A percentile compares a stretch with the other conserved stretches of the same genome.
These are phyloP conservation scores for Knoxia roxburghii DNA, from an alignment of 257 asterid genomes.

Conservation along the genomic window DNA sequence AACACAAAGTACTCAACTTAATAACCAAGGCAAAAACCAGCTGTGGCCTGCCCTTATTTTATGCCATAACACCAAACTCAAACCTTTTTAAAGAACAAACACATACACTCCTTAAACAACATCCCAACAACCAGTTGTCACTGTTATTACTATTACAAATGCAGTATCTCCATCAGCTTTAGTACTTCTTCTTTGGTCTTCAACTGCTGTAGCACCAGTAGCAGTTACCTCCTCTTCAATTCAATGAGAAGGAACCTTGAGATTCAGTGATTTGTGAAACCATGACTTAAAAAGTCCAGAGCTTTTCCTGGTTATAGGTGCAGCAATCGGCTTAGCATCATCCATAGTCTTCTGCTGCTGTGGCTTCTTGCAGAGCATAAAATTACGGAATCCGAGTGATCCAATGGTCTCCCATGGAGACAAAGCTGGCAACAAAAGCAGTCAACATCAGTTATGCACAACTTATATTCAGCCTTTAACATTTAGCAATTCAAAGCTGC, in stretches of 20 bases:
- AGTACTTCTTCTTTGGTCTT: too few relatives aligned
- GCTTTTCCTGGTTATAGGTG: conserved; percentile 34
- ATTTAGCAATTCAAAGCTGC: too few relatives aligned
- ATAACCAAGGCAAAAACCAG: neutral
- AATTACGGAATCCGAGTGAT: conserved; percentile 68
- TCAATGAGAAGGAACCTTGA: conserved; percentile 65
- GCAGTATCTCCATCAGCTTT: too few relatives aligned
- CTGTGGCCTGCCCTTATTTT: neutral
- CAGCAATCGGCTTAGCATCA: conserved; percentile 25
- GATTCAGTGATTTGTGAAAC: conserved; percentile 66
- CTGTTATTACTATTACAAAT: too few relatives aligned
- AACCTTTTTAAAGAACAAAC: neutral
- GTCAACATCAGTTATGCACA: neutral
- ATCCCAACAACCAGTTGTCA: neutral
- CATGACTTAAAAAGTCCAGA: conserved; percentile 65
- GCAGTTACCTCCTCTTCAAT: too few relatives aligned
- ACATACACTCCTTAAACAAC: neutral
- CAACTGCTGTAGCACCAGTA: too few relatives aligned
- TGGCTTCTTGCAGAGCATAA: conserved; percentile 85
- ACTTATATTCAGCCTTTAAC: too few relatives aligned
- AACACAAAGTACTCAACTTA: too few relatives aligned
- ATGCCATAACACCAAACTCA: neutral
- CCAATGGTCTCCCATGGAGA: conserved; percentile 87
- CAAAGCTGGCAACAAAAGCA: conserved; percentile 44
- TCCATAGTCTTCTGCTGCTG: conserved; percentile 24